Conservation (phyloP, 228 moss, liverwort and hornwort species). For the Sphagnum fallax region DNA sequence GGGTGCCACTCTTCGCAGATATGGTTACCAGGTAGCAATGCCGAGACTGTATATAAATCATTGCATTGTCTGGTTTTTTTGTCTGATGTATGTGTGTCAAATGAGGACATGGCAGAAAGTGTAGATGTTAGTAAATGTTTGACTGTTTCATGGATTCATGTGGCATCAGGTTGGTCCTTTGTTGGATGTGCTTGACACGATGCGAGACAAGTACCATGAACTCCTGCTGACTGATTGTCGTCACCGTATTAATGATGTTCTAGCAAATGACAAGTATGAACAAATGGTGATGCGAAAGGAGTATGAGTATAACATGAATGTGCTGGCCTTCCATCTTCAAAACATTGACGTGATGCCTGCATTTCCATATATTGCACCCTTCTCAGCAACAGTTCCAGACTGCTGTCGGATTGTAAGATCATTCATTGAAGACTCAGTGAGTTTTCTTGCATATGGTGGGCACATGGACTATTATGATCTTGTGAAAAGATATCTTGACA, state of each 20-base stretch:
- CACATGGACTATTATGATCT: constrained; percentile 94
- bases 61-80: not conserved
- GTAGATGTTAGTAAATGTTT: not conserved
- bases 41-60: not conserved
- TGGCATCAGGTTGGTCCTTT: constrained; percentile 59
- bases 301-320: constrained; percentile 91
- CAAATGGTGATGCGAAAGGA: constrained; percentile 96
- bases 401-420: constrained; percentile 84
- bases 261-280: constrained; percentile 89
- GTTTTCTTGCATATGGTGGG: constrained; percentile 81
- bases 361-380: constrained; percentile 90
- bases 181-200: constrained; percentile 84
- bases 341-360: constrained; percentile 85
- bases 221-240: constrained; percentile 77
- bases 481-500: constrained; percentile 88
- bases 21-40: constrained; percentile 61
- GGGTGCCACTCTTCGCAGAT: constrained; percentile 73
- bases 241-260: constrained; percentile 68
- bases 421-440: constrained; percentile 78
- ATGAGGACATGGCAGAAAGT: not conserved
- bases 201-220: constrained; percentile 90
- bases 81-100: not conserved
- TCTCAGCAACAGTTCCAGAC: constrained; percentile 87
- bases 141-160: not conserved
- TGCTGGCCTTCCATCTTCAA: constrained; percentile 84